Percentiles rank a stretch among this genome's conserved stretches.
phyloP scores from a whole-genome alignment of 2,329 filamentous ascomycete species.

The Monascus ruber region DNA sequence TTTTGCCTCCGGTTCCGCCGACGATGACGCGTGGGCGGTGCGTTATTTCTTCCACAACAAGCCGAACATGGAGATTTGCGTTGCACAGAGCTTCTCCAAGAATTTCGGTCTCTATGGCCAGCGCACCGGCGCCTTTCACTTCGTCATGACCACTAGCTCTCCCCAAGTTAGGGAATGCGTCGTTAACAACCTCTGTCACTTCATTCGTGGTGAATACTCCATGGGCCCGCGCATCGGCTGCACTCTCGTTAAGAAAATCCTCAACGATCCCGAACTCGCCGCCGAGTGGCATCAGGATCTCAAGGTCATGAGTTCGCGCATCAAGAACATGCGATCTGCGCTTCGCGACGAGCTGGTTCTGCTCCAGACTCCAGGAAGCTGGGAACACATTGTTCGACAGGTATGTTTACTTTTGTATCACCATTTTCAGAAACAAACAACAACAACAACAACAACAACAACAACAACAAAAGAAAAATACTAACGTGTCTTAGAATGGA shows the following conservation, averaged over 20 bases:
- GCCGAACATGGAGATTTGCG: constrained; percentile 55
- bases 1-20: constrained; percentile 82
- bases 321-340: constrained; percentile 76
- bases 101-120: constrained; percentile 81
- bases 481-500: constrained; percentile 38
- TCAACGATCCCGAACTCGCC: constrained; percentile 68
- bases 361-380: constrained; percentile 76
- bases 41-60: constrained; percentile 76
- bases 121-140: constrained; percentile 86
- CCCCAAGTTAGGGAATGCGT: constrained; percentile 19
- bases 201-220: constrained; percentile 30
- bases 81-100: constrained; percentile 52
- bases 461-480: not conserved
- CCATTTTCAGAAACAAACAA: not conserved
- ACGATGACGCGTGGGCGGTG: constrained; percentile 75
- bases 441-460: not conserved
- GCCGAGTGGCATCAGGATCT: constrained; percentile 85
- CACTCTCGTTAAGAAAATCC: constrained; percentile 67
- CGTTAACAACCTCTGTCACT: constrained; percentile 27
- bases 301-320: constrained; percentile 82
- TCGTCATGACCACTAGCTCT: constrained; percentile 22
- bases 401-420: constrained; percentile 36
- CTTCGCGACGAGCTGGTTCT: constrained; percentile 72
- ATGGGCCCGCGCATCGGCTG: constrained; percentile 71
- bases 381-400: constrained; percentile 96